Evolutionary conservation across 306 rosid genomes (phyloP), one percentile per base, ranked within the genome.

Genomic region (Delonix regia): DNA sequence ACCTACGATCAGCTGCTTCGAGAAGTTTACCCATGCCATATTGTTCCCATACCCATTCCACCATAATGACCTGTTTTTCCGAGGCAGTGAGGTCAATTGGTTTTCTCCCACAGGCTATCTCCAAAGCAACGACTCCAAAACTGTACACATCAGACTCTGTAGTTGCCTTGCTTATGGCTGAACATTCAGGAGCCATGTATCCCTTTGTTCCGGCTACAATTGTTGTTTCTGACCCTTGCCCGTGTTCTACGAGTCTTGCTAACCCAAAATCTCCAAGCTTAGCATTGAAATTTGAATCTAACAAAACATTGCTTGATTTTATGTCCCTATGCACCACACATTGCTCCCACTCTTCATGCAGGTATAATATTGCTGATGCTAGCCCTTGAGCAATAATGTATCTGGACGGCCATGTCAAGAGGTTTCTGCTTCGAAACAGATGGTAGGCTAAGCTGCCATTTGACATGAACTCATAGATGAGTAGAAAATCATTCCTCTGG

Each of bases 251-350:
- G 81, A 84, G 55, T 84, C n/a, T n/a, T n/a, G n/a, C n/a, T n/a
- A n/a, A n/a, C n/a, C n/a, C n/a, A n/a, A n/a, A n/a, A n/a, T n/a
- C 85, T 2, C 87, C 85, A 19, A 84, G 85, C 77, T 84, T 80
- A 3, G 82, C 68, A 71, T 76, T 82, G 65, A 77, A 77, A 18
- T 64, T 36, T 2, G 72, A 71, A 22, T 77, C 75, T 44, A 84
- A n/a, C 85, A 81, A 73, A 18, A 81, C 49, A 36, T 81, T 84
- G 74, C 88, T 84, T 45, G 82, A 63, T 65, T 82, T 82, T 24
- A 82, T 82, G 49, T 77, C 85, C 33, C 82, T 77, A 0, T 82
- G 82, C 9, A 82, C 9, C 47, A 82, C 85, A 56, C 82, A 82
- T 55, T 77, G 62, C 6, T 71, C 79, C 79, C 79, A 82, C 51